These are phyloP conservation scores for Aspergillus taichungensis DNA, from an alignment of 495 filamentous ascomycete species.

Conservation along the genomic window DNA sequence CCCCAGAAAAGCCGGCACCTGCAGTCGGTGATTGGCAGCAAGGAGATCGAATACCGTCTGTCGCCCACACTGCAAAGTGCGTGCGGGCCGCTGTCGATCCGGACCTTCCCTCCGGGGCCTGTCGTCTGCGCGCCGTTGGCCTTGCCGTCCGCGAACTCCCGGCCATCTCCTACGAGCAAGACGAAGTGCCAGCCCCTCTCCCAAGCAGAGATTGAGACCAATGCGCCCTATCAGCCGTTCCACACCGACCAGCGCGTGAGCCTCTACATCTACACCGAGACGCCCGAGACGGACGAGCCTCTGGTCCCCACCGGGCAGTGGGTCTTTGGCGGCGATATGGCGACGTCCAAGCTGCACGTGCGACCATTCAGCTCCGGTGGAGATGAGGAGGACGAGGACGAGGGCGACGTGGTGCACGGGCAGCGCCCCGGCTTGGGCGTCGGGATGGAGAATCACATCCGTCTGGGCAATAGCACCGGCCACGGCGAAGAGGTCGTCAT, in stretches of 20 bases:
- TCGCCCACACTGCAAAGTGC: slow-evolving; percentile 32
- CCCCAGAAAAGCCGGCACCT: slow-evolving; percentile 38
- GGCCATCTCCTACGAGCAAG: slow-evolving; percentile 21
- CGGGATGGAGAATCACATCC: slow-evolving; percentile 45
- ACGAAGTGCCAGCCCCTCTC: slow-evolving; percentile 50
- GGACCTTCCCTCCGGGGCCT: slow-evolving; percentile 20
- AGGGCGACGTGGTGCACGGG: slow-evolving; percentile 22
- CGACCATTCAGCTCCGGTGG: slow-evolving; percentile 36
- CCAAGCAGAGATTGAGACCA: slow-evolving; percentile 87
- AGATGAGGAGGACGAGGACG: slow-evolving; percentile 49
- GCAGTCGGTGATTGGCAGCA: slow-evolving; percentile 44
- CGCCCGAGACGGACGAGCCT: slow-evolving; percentile 10
- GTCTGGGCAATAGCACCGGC: slow-evolving; percentile 49
- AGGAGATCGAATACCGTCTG: slow-evolving; percentile 57
- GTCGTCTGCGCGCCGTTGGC: slow-evolving; percentile 22
- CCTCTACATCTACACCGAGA: slow-evolving; percentile 49
- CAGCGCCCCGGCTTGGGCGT: slow-evolving; percentile 27
- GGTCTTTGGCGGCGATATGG: slow-evolving; percentile 63
- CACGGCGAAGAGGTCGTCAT: slow-evolving; percentile 71
- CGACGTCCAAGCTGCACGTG: slow-evolving; percentile 53
- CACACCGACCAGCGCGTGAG: slow-evolving; percentile 76
- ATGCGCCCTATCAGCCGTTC: slow-evolving; percentile 82
- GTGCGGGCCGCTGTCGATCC: slow-evolving; percentile 30
- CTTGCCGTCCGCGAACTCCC: slow-evolving; percentile 26
- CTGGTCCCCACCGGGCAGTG: slow-evolving; percentile 39